Percentiles rank a stretch among this genome's conserved stretches.
Evolutionary conservation across 139 green algal species (phyloP).

Genomic region (Chlorella vulgaris): DNA sequence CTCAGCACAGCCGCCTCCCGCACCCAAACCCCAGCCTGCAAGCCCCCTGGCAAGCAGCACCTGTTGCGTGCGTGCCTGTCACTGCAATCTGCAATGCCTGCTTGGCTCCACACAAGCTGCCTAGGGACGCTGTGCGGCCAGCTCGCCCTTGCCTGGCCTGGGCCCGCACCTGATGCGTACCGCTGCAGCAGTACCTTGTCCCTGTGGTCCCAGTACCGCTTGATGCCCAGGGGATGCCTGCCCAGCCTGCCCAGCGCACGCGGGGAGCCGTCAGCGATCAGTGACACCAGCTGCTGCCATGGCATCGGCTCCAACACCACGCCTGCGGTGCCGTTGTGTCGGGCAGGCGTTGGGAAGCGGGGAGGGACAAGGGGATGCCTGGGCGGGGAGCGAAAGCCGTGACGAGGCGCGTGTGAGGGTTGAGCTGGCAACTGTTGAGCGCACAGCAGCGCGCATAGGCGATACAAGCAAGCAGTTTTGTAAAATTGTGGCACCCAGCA

Average conservation of each 20-base stretch:
- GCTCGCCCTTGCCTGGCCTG: no score
- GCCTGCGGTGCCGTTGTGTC: background rate
- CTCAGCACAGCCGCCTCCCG: no score
- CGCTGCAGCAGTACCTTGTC: background rate
- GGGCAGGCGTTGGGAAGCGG: background rate
- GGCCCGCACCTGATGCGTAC: slow-evolving; percentile 12
- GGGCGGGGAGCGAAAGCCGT: background rate
- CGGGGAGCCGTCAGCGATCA: slow-evolving; percentile 9
- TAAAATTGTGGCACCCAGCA: no score
- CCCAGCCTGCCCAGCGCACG: slow-evolving; percentile 21
- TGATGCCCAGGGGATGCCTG: background rate
- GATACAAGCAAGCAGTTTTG: background rate
- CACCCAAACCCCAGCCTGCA: no score
- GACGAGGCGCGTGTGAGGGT: background rate
- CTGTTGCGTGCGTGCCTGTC: no score
- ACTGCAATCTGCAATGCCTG: no score
- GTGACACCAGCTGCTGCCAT: background rate
- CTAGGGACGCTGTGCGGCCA: no score
- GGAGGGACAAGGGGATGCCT: background rate
- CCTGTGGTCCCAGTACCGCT: background rate
- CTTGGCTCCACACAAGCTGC: no score
- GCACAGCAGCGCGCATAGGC: background rate
- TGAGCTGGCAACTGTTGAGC: background rate
- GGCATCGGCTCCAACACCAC: slow-evolving; percentile 8
- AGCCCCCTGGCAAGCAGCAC: no score